These are phyloP conservation scores for Globisporangium ultimum DNA, from an alignment of 352 stramenopile species.

Conservation along the genomic window DNA sequence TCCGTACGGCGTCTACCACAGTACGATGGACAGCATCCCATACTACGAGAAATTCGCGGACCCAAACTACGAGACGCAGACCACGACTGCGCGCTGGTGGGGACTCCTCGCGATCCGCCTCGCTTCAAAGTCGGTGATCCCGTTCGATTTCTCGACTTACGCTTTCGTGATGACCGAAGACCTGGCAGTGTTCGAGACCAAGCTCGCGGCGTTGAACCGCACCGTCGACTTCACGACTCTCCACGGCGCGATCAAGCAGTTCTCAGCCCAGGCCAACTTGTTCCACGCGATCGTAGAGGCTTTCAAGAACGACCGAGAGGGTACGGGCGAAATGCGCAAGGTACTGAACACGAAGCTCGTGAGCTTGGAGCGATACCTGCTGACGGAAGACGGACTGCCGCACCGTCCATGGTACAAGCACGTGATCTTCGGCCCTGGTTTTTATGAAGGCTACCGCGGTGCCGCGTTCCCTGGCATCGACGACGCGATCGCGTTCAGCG, in stretches of 20 bases:
- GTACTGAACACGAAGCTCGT: constrained; percentile 49
- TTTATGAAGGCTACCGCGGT: constrained; percentile 49
- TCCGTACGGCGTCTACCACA: constrained; percentile 81
- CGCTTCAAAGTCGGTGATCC: constrained; percentile 47
- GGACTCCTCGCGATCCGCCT: constrained; percentile 56
- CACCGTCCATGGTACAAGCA: constrained; percentile 61
- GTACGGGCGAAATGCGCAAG: not conserved
- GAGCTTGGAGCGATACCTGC: constrained; percentile 42
- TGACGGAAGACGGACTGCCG: constrained; percentile 31
- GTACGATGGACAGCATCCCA: constrained; percentile 78
- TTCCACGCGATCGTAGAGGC: constrained; percentile 24
- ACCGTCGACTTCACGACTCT: constrained; percentile 32
- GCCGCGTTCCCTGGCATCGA: constrained; percentile 47
- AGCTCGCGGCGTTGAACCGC: constrained; percentile 17
- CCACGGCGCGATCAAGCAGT: constrained; percentile 37
- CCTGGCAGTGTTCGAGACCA: constrained; percentile 22
- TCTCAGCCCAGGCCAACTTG: constrained; percentile 23
- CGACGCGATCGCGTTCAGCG: constrained; percentile 44
- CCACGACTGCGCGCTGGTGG: constrained; percentile 46
- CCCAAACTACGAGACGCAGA: constrained; percentile 53
- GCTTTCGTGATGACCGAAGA: constrained; percentile 52
- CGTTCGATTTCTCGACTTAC: constrained; percentile 70
- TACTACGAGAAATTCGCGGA: constrained; percentile 64
- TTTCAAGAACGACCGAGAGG: not conserved
- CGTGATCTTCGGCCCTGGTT: constrained; percentile 53